Conservation (phyloP, 2,329 filamentous ascomycete genomes). For the Arthrobotrys sphaeroides region DNA sequence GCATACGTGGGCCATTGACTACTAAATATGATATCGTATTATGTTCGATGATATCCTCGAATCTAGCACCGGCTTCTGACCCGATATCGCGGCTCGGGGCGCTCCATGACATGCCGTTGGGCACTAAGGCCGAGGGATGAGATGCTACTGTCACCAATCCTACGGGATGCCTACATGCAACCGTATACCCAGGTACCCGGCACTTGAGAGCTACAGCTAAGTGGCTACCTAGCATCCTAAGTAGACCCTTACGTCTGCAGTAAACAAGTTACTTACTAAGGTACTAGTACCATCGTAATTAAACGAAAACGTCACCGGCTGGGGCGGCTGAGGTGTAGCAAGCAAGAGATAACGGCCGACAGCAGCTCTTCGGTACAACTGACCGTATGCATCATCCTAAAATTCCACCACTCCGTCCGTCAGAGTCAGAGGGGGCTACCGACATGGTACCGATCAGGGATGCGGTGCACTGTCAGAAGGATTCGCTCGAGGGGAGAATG, state of each 20-base stretch:
- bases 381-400: constrained; percentile 53
- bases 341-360: not conserved
- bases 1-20: too few relatives aligned
- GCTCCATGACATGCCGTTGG: constrained; percentile 6
- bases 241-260: too few relatives aligned
- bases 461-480: not conserved
- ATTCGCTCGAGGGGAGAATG: not conserved
- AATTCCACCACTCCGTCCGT: constrained; percentile 21
- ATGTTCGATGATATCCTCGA: not conserved
- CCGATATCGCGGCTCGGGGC: constrained; percentile 25
- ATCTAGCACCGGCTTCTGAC: not conserved
- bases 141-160: constrained; percentile 3
- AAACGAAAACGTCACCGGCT: too few relatives aligned
- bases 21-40: not conserved
- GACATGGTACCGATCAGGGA: not conserved
- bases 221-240: too few relatives aligned
- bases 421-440: constrained; percentile 8
- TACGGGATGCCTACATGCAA: not conserved
- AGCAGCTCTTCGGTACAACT: not conserved
- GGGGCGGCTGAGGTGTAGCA: not conserved
- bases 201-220: too few relatives aligned
- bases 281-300: too few relatives aligned
- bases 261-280: too few relatives aligned
- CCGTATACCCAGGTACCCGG: not conserved
- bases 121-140: not conserved